These are phyloP conservation scores for Phytophthora hibernalis DNA, from an alignment of 352 stramenopile species.

Conservation along the genomic window DNA sequence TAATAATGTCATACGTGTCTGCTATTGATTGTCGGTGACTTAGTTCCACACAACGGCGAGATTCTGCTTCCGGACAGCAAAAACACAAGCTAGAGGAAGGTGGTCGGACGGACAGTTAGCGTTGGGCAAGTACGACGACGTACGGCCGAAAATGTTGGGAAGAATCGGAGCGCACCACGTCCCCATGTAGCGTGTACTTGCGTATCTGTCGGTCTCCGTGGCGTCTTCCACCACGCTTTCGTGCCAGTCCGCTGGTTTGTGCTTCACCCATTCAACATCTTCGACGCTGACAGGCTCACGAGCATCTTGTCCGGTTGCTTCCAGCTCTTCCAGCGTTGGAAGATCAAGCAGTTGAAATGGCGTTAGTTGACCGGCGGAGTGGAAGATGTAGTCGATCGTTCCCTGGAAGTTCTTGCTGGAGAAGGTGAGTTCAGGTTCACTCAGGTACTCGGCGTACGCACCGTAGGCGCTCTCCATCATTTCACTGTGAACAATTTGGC, in stretches of 20 bases:
- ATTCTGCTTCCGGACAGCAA: slow-evolving; percentile 57
- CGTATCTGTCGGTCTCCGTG: slow-evolving; percentile 10
- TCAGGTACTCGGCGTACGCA: slow-evolving; percentile 52
- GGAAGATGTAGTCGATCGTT: slow-evolving; percentile 90
- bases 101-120: slow-evolving; percentile 77
- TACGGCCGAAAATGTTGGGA: slow-evolving; percentile 41
- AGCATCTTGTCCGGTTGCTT: slow-evolving; percentile 50
- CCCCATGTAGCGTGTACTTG: slow-evolving; percentile 54
- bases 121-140: slow-evolving; percentile 72
- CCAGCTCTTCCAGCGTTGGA: slow-evolving; percentile 52
- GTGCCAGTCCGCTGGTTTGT: slow-evolving; percentile 49
- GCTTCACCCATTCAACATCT: slow-evolving; percentile 53
- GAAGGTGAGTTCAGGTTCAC: slow-evolving; percentile 79
- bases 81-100: slow-evolving; percentile 72
- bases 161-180: slow-evolving; percentile 55
- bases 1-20: slow-evolving; percentile 5
- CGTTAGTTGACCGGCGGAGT: slow-evolving; percentile 55
- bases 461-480: slow-evolving; percentile 81
- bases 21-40: not conserved
- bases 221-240: slow-evolving; percentile 36
- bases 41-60: slow-evolving; percentile 64
- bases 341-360: slow-evolving; percentile 67
- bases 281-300: slow-evolving; percentile 19
- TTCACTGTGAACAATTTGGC: slow-evolving; percentile 63
- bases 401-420: slow-evolving; percentile 61